Base-by-base conservation (phyloP, 2,329 filamentous ascomycete genomes). In the Orbilia brochopaga region DNA sequence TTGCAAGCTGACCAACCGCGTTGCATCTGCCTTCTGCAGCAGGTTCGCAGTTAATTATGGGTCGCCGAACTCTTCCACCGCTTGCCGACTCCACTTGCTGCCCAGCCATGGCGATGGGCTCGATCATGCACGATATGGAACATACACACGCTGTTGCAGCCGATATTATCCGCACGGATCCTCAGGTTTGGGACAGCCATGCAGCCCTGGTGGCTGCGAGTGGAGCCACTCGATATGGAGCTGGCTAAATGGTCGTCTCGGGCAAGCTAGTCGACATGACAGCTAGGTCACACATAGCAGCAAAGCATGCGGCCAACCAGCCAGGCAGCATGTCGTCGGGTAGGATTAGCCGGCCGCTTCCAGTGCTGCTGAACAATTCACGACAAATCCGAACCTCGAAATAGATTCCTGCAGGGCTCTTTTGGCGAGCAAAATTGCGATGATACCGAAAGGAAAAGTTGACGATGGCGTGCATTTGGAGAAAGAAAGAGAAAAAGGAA, bases 81-180 rank as follows among this genome's bases (percentile, higher is more conserved):
- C 46, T 37, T 13, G 7, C 30, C 3, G 27, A 3, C n/a, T n/a
- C n/a, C n/a, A n/a, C n/a, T n/a, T 42, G 19, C 5, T 13, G 32
- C 32, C 32, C 6, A 7, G 32, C 37, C 37, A 42, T 42, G 37
- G 37, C 21, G 54, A 57, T 56, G 53, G 58, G 58, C 54, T 44
- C 53, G 51, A 62, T 48, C 37, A 46, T 60, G 66, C 66, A 64
- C 59, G 66, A 70, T 70, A 23, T 60, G 59, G 66, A 55, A 64
- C 66, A 70, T 64, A 63, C 65, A 61, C 19, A 19, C 48, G 46
- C 35, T 54, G 30, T 10, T 70, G 66, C 66, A 70, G 66, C 53
- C 35, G 44, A 51, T 57, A 42, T 42, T 42, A 70, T 24, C 66
- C 66, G 66, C 66, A 70, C 66, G 66, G 66, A 64, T 70, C 66